Evolutionary conservation across 768 basidiomycete species (phyloP).

Genomic region (Cystofilobasidium ferigula): DNA sequence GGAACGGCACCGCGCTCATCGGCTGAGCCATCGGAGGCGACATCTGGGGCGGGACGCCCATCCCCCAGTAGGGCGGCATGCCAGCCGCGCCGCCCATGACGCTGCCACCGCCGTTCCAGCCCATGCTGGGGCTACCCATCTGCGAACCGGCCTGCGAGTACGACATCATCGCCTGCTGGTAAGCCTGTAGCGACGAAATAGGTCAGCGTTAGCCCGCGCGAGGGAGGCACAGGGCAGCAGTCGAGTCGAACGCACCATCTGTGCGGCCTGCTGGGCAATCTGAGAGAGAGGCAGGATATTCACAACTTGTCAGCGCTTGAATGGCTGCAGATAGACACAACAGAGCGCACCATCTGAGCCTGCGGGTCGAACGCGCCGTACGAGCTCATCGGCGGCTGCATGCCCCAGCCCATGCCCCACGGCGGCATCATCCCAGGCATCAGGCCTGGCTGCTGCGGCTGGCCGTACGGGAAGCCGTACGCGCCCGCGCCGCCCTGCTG

Average conservation of each 20-base stretch:
- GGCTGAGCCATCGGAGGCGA: background rate
- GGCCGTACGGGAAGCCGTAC: slow-evolving; percentile 44
- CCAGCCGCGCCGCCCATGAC: no score
- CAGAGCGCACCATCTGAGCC: slow-evolving; percentile 20
- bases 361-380: slow-evolving; percentile 23
- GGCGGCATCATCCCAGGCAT: slow-evolving; percentile 22
- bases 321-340: background rate
- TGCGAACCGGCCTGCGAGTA: slow-evolving; percentile 34
- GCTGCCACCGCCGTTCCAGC: background rate
- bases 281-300: background rate
- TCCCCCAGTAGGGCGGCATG: slow-evolving; percentile 3
- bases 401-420: slow-evolving; percentile 20
- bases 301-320: background rate
- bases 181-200: slow-evolving; percentile 60
- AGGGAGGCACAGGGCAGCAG: slow-evolving; percentile 29
- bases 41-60: background rate
- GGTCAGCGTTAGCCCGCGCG: slow-evolving; percentile 22
- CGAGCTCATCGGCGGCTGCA: slow-evolving; percentile 17
- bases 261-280: slow-evolving; percentile 28
- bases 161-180: slow-evolving; percentile 46
- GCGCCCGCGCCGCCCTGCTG: slow-evolving; percentile 50
- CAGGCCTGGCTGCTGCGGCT: slow-evolving; percentile 26
- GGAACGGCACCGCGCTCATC: background rate
- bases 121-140: slow-evolving; percentile 22
- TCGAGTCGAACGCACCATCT: slow-evolving; percentile 38